These are phyloP conservation scores for Cadophora luteo-olivacea DNA, from an alignment of 2,329 filamentous ascomycete species.

Conservation along the genomic window DNA sequence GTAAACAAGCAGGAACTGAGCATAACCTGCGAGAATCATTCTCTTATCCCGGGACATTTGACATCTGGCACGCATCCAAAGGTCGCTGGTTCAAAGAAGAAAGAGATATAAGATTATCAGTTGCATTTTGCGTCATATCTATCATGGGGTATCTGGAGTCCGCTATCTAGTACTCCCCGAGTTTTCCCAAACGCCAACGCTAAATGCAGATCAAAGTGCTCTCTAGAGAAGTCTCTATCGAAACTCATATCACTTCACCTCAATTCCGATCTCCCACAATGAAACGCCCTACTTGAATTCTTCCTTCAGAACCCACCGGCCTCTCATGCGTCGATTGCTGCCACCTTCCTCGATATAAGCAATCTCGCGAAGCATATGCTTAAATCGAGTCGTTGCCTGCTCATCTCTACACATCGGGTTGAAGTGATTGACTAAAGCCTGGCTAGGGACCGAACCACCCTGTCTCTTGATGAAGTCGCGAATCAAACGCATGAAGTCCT, in stretches of 20 bases:
- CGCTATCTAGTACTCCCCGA: background rate
- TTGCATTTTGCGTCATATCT: conserved; percentile 11
- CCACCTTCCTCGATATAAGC: conserved; percentile 65
- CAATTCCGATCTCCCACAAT: background rate
- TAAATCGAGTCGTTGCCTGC: conserved; percentile 79
- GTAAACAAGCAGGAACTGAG: too few species aligned
- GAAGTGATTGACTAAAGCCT: conserved; percentile 90
- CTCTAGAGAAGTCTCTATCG: background rate
- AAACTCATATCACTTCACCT: background rate
- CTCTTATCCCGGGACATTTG: background rate
- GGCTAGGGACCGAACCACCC: conserved; percentile 79
- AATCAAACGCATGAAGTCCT: conserved; percentile 75
- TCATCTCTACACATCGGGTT: conserved; percentile 76
- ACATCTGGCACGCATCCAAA: background rate
- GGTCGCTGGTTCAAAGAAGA: background rate
- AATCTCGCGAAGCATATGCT: conserved; percentile 77
- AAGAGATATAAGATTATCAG: background rate
- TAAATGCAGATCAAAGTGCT: conserved; percentile 22
- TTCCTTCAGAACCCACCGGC: conserved; percentile 44
- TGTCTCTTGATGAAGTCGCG: conserved; percentile 79
- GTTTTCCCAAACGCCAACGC: conserved; percentile 28
- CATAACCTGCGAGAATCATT: background rate
- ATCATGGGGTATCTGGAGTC: conserved; percentile 11
- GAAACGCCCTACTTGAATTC: conserved; percentile 40
- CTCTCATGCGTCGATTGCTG: conserved; percentile 40